Evolutionary conservation across 73 alveolate species (phyloP), one percentile per base, ranked within the genome.

Genomic region (Paramecium biaurelia): DNA sequence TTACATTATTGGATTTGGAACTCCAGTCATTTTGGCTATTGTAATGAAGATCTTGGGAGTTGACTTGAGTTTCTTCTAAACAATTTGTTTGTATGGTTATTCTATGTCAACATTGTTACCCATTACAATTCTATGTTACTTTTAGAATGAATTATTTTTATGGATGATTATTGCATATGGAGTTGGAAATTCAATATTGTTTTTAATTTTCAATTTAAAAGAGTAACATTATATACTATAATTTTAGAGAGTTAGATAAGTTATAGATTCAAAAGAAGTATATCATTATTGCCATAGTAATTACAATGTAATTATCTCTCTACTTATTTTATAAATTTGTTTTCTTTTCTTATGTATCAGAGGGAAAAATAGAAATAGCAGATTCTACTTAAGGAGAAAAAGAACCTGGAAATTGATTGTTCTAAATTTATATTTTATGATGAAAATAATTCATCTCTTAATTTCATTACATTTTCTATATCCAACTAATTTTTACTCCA

Each of bases 151-250:
- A 3, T 5, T 72, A 10, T 37, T 72, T 35, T 72, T 35, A 15
- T 72, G 86, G 86, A 2, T 72, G 18, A 35, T 72, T 15, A 72
- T 72, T 1, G 15, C 86, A 28, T 72, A 72, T 72, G 86, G 86
- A 72, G 53, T 72, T 32, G 58, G 56, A 32, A 72, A 72, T 72
- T 72, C 86, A 72, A 72, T 42, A 37, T 72, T 72, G 86, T 72
- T 72, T 20, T 72, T 72, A 24, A 72, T 72, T 35, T 28, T 72
- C 34, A 72, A 72, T 72, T 72, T 72, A 20, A 72, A 72, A 72
- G 86, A 72, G 86, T 72, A 72, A 14, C 1, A 1, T 26, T 30
- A 35, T 15, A 34, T 72, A 34, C 14, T 0, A 10, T 38, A 28
- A 34, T 34, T 4, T 20, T 34, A 72, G 86, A 37, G 86, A 72